Evolutionary conservation across 306 rosid genomes (phyloP), one percentile per base, ranked within the genome.

Genomic region (Lotus japonicus): DNA sequence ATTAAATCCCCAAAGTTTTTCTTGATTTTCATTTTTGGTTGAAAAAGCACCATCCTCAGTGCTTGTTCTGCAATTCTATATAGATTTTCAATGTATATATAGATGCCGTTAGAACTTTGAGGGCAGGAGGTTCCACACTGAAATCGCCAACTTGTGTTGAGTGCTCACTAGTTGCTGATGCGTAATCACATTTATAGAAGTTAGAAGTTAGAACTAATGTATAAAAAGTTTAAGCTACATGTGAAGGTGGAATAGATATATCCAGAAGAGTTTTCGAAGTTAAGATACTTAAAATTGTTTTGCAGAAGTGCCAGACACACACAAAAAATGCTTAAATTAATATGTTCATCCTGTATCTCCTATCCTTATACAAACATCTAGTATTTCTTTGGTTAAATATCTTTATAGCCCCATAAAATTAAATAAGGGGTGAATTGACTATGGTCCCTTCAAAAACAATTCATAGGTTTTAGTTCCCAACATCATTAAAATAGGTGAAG

Each of bases 1-100:
- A 90, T 79, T 90, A 31, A 74, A 41, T 59, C 70, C 4, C 28
- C 63, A 2, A 2, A 26, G 1, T 21, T 44, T 67, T 48, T 59
- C 50, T 56, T 54, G 28, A 1, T 52, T 52, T 55, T 6, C 58
- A 71, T 19, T 71, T 71, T 59, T 59, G 76, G 17, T 8, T 15
- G 41, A 10, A 62, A 46, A 58, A 66, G 49, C 42, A 9, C 71
- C 57, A 10, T 21, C 19, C 31, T 3, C 7, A n/a, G 14, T 60
- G 46, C 63, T 74, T 26, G 21, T 46, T 45, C 50, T 16, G 11
- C 41, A 26, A 17, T 42, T 63, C 57, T 28, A 31, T 62, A 31
- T 31, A 31, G 7, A 10, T 48, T 61, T 18, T 61, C 35, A 6
- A 12, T 59, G 46, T 60, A 39, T 54, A 14, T 15, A 14, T 55